Base-by-base conservation (phyloP, 2,329 filamentous ascomycete genomes). In the Exserohilum turcica region DNA sequence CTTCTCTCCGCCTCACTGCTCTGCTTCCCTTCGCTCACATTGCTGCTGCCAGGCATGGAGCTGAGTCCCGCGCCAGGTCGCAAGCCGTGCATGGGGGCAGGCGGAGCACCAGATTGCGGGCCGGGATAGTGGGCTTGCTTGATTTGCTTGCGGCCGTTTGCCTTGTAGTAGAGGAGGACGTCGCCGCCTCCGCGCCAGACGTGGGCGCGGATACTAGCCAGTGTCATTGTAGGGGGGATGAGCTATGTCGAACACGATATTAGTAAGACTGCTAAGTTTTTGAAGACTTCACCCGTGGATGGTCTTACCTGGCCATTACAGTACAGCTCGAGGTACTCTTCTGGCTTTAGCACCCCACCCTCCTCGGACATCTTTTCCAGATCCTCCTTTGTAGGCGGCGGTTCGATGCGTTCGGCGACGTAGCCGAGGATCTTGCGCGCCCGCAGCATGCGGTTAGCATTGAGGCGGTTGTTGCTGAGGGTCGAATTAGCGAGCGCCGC, bases 181-280 rank as follows among this genome's bases (percentile, higher is more conserved):
- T 99, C 94, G 65, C 89, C 92, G n/a, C 91, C 91, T 37, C 90
- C 91, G 66, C 95, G 91, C 94, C 94, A 99, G 48, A 97, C 82
- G 70, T 96, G 92, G 2, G 92, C 88, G 28, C 93, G 87, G 37
- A 99, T 86, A 0, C 92, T 97, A 4, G 92, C 91, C n/a, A 99
- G 84, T 31, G 89, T 97, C 88, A 96, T 97, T 28, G 87, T 89
- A 6, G 87, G 86, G 2, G 89, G 84, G 21, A 97, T 80, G 53
- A 89, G 74, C 79, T 82, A 49, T 47, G n/a, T n/a, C n/a, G n/a
- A n/a, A n/a, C n/a, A 1, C 3, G 0, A n/a, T 42, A 2, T 44
- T 31, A 33, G 39, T 21, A 16, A 6, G 1, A 13, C 18, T 31
- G 16, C 6, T 3, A 6, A 8, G 13, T 28, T 18, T 12, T 6